phyloP scores from a whole-genome alignment of 2,329 filamentous ascomycete genomes.

The Trichoderma simmonsii region DNA sequence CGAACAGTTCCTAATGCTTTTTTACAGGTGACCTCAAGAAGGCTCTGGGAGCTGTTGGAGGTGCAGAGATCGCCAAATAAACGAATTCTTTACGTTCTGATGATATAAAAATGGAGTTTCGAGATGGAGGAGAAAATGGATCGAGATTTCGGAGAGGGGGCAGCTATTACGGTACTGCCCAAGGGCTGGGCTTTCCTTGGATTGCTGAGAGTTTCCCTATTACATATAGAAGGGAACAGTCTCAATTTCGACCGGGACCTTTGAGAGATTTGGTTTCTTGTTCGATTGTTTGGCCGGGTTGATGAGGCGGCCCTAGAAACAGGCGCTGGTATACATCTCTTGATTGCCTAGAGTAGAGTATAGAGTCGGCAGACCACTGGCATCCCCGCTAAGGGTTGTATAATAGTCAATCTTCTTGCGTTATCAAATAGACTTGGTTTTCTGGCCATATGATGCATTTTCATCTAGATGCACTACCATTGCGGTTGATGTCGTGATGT shows the following conservation, averaged over 20 bases:
- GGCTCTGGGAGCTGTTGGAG: conserved; percentile 66
- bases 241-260: conserved; percentile 1
- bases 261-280: conserved; percentile 10
- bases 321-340: conserved; percentile 19
- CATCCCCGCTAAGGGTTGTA: conserved; percentile 18
- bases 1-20: too few species aligned
- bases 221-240: conserved; percentile 12
- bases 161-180: conserved; percentile 15
- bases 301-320: conserved; percentile 7
- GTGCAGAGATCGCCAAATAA: conserved; percentile 37
- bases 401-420: conserved; percentile 19
- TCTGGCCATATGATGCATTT: neutral
- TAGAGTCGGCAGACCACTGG: conserved; percentile 18
- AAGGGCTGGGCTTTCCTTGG: conserved; percentile 17
- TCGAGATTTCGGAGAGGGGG: conserved; percentile 6
- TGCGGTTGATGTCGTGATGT: neutral
- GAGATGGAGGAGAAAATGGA: conserved; percentile 6
- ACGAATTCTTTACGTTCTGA: conserved; percentile 1
- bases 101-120: conserved; percentile 9
- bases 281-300: conserved; percentile 12
- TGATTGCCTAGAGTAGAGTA: conserved; percentile 20
- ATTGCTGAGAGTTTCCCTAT: conserved; percentile 13
- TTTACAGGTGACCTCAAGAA: conserved; percentile 56
- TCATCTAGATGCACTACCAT: neutral
- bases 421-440: conserved; percentile 15